Percentiles rank a stretch among this genome's conserved stretches.
Evolutionary conservation across 306 rosid genomes (phyloP).

Genomic region (Cucumis sativus): Cucumber_9930_V3 NC_026660.2:30866001-30866500

Average conservation of each 20-base stretch:
- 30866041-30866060: slow-evolving; percentile 30
- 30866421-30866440: slow-evolving; percentile 31
- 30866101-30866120: slow-evolving; percentile 24
- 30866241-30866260: slow-evolving; percentile 30
- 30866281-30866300: slow-evolving; percentile 37
- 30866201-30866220: slow-evolving; percentile 24
- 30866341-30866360: slow-evolving; percentile 23
- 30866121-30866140: slow-evolving; percentile 37
- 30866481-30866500: slow-evolving; percentile 30
- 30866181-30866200: slow-evolving; percentile 30
- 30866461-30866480: slow-evolving; percentile 33
- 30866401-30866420: slow-evolving; percentile 46
- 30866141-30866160: slow-evolving; percentile 22
- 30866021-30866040: slow-evolving; percentile 89
- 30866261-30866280: slow-evolving; percentile 32
- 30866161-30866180: slow-evolving; percentile 31
- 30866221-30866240: slow-evolving; percentile 26
- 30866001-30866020: slow-evolving; percentile 90
- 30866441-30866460: slow-evolving; percentile 34
- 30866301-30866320: slow-evolving; percentile 22
- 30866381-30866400: slow-evolving; percentile 53
- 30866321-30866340: slow-evolving; percentile 28
- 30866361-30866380: slow-evolving; percentile 58
- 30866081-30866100: slow-evolving; percentile 39
- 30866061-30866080: slow-evolving; percentile 32